Base-by-base conservation (phyloP, 1,284 basidiomycete species). In the Amylostereum chailletii region DNA sequence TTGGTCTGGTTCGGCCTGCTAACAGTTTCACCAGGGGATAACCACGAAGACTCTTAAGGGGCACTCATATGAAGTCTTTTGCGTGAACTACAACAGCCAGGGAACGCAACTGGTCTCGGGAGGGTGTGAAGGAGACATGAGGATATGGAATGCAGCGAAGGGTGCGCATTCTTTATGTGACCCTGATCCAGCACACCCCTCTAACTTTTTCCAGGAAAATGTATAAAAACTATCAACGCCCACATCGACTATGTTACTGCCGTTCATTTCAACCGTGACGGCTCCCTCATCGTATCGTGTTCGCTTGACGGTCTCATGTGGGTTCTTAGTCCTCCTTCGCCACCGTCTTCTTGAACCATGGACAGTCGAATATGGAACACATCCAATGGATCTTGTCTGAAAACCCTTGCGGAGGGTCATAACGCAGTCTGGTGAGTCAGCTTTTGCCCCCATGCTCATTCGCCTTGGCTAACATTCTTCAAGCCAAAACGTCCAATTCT, bases 221-320 rank as follows among this genome's bases (percentile, higher is more conserved):
- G 83, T 55, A 74, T 90, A 63, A 86, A 89, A 63, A 88, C 83
- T 1, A 63, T 97, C 33, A 88, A 93, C 45, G 96, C 93, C 0
- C 95, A 99, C 65, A 76, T 92, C 29, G 96, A 99, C 66, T 94
- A 91, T 51, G 92, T 99, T 9, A 94, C 92, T 34, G 86, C 87
- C 3, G 90, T 98, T 0, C 88, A 90, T 58, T 99, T 97, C 70
- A 97, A 94, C 64, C 67, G 83, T 54, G 95, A 98, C 60, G 92
- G 93, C 0, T 86, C 86, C 0, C 77, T 98, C 60, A 86, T 99
- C 52, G 88, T 96, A 1, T 94, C 90, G 4, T 92, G 88, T 60
- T 81, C 90, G 44, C 82, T 94, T 50, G 95, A 99, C 60, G 96
- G 94, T 1, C 71, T 96, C 46, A 95, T 99, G 93, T 95, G 60